Evolutionary conservation across 805 yeast genomes (phyloP).

Genomic region (Zygoascus bituminiphila): DNA sequence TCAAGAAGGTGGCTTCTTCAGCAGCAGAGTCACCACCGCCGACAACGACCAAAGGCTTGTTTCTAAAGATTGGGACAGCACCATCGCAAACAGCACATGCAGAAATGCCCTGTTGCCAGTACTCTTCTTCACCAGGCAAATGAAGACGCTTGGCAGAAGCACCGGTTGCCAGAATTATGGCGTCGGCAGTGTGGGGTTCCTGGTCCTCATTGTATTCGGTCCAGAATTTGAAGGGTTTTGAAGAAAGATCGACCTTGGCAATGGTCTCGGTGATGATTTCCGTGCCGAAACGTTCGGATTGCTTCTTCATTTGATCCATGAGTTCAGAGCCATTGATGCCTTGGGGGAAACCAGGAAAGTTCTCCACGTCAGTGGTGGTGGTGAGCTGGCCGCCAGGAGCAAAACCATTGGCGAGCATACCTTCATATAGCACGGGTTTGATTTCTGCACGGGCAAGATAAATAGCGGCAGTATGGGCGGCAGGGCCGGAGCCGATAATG

Average conservation of each 20-base stretch:
- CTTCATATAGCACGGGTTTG: constrained; percentile 89
- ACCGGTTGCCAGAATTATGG: constrained; percentile 92
- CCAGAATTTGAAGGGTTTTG: constrained; percentile 94
- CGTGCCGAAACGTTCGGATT: constrained; percentile 83
- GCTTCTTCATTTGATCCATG: constrained; percentile 92
- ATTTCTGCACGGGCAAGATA: constrained; percentile 95
- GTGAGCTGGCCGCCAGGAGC: constrained; percentile 99
- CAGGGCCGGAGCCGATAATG: constrained; percentile 87
- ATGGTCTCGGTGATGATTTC: constrained; percentile 92
- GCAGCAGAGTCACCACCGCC: constrained; percentile 99
- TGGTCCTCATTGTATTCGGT: constrained; percentile 89
- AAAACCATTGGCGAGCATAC: constrained; percentile 92
- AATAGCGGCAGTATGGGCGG: constrained; percentile 98
- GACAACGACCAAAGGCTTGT: constrained; percentile 93
- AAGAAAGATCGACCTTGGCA: constrained; percentile 80
- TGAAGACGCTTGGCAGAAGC: constrained; percentile 94
- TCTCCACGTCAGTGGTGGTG: constrained; percentile 97
- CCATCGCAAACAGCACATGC: constrained; percentile 99
- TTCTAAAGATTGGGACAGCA: constrained; percentile 97
- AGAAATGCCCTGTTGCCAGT: constrained; percentile 99
- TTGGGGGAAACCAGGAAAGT: constrained; percentile 97
- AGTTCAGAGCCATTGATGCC: constrained; percentile 81
- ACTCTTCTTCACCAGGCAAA: constrained; percentile 92
- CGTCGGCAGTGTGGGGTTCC: constrained; percentile 87
- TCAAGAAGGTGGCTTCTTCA: constrained; percentile 94